phyloP scores from a whole-genome alignment of 352 stramenopile genomes.

The Phytophthora syringae region DNA sequence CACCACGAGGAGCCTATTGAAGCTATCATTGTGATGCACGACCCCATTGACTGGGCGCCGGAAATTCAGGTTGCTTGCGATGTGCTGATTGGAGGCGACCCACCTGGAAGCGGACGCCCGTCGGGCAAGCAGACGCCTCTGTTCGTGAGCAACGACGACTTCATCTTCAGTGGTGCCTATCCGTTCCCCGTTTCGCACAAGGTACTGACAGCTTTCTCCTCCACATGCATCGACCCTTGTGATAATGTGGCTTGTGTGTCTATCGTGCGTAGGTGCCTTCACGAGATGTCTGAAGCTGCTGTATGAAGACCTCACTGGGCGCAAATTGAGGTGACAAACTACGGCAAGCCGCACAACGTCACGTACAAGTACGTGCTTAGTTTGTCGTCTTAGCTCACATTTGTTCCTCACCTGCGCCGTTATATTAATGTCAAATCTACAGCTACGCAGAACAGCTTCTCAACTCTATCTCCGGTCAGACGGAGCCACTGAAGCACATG shows the following conservation, averaged over 20 bases:
- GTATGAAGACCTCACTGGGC: conserved; percentile 72
- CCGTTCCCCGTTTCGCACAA: conserved; percentile 85
- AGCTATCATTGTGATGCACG: conserved; percentile 91
- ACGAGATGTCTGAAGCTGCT: conserved; percentile 78
- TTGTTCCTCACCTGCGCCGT: neutral
- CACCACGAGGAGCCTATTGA: conserved; percentile 78
- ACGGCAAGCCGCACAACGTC: conserved; percentile 85
- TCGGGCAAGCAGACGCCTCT: conserved; percentile 75
- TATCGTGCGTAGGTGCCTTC: conserved; percentile 56
- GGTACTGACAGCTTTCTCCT: conserved; percentile 43
- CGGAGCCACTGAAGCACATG: conserved; percentile 59
- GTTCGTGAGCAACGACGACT: conserved; percentile 90
- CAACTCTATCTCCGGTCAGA: conserved; percentile 55
- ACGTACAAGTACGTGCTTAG: conserved; percentile 78
- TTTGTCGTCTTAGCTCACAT: neutral
- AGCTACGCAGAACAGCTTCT: conserved; percentile 78
- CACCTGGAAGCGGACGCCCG: conserved; percentile 58
- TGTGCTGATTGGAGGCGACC: conserved; percentile 85
- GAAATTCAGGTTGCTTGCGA: conserved; percentile 91
- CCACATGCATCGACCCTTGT: neutral
- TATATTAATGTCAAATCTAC: neutral
- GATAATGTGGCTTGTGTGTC: too few relatives aligned
- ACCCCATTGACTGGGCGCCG: conserved; percentile 89
- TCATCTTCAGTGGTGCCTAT: conserved; percentile 87
- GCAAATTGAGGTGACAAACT: conserved; percentile 77